Base-by-base conservation (phyloP, 345 rosid species). In the Firmiana major region DNA sequence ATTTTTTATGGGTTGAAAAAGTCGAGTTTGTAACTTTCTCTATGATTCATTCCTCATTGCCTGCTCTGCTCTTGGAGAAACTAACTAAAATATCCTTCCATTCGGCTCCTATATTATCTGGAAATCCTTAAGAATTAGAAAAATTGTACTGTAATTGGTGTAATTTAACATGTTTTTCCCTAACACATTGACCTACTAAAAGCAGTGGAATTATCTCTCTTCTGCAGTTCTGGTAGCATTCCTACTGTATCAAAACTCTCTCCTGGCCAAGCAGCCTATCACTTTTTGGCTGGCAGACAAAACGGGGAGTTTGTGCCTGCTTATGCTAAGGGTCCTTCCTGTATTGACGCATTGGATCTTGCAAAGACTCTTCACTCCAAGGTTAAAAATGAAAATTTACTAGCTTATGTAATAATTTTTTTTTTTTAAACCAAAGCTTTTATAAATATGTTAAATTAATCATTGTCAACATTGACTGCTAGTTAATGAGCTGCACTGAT, bases 181-280 rank as follows among this genome's bases (percentile, higher is more conserved):
- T 1, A n/a, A 21, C 3, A 53, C 19, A 19, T 73, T 73, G 36
- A 43, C 73, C 34, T 78, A 28, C 57, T 15, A 43, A 21, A 65
- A 22, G 46, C 42, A 19, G n/a, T 48, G 57, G n/a, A 28, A 12
- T 22, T 66, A 60, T 66, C 16, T 16, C 60, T 22, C 31, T 55
- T 26, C 67, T 60, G 76, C 76, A 81, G 85, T 74, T 81, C 83
- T 53, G 83, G 87, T 46, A 59, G 31, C 62, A 75, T 79, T 63
- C 87, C 87, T 49, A 77, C 78, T n/a, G 17, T 79, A 63, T 78
- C 87, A 40, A 79, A 77, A 59, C 84, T 84, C 75, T 70, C 83
- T 51, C 83, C 81, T 34, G 84, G 83, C 60, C 83, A 79, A 79
- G 84, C 81, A 16, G 85, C 83, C 17, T 81, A 84, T 70, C 87